phyloP scores from a whole-genome alignment of 179 eudicot species.

The Spergularia azorica region DNA sequence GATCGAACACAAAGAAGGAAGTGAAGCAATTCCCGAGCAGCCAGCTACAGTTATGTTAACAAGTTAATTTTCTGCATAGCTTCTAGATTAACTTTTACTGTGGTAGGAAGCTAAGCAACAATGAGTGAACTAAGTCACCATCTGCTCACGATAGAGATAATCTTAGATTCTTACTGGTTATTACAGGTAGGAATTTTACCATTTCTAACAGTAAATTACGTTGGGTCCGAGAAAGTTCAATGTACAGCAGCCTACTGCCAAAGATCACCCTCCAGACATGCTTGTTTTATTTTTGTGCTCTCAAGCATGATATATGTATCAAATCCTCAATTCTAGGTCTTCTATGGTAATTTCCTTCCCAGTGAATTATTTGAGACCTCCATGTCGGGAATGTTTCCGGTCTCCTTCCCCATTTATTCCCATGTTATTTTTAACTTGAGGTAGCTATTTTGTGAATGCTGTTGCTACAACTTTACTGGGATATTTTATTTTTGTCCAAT shows the following conservation, averaged over 20 bases:
- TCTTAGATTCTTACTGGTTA: too few species aligned
- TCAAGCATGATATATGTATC: too few species aligned
- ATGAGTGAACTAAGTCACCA: background rate
- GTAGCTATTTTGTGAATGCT: too few species aligned
- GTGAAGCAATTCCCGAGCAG: background rate
- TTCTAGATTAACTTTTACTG: background rate
- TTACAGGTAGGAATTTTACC: too few species aligned
- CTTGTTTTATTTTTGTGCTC: too few species aligned
- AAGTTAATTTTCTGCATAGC: background rate
- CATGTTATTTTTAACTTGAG: background rate
- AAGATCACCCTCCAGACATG: background rate
- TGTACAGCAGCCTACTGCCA: conserved; percentile 3
- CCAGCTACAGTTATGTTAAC: background rate
- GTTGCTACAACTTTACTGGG: too few species aligned
- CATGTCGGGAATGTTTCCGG: background rate
- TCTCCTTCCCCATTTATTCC: background rate
- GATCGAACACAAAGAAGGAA: background rate
- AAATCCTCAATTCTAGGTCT: background rate
- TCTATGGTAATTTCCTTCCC: too few species aligned
- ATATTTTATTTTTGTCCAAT: too few species aligned
- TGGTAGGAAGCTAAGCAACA: too few species aligned
- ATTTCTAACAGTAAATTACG: background rate
- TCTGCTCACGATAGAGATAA: background rate
- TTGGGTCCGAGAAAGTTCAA: background rate
- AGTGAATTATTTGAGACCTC: too few species aligned